Evolutionary conservation across 495 filamentous ascomycete species (phyloP).

Genomic region (Pseudevernia furfuracea): DNA sequence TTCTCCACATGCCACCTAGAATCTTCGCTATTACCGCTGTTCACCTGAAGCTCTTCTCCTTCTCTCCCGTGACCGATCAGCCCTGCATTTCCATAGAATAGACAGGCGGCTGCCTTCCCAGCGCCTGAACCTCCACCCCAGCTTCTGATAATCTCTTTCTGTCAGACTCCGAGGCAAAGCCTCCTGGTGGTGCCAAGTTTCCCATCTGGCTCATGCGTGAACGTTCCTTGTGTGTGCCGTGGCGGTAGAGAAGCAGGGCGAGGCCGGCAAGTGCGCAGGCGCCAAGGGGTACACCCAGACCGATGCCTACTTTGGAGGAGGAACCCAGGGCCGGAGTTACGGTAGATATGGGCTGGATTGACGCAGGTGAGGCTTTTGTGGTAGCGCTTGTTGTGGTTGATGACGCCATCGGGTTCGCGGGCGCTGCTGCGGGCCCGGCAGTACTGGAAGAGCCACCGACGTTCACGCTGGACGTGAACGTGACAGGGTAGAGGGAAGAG

Average conservation of each 20-base stretch:
- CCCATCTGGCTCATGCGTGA: background rate
- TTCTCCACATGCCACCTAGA: background rate
- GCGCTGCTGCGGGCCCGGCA: no score
- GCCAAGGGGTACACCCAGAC: background rate
- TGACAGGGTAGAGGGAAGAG: background rate
- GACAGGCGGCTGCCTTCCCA: background rate
- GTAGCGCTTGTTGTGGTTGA: background rate
- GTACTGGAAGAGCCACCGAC: no score
- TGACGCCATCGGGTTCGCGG: no score
- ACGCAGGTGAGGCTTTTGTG: background rate
- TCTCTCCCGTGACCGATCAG: background rate
- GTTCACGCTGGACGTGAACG: no score
- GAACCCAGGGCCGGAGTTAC: background rate
- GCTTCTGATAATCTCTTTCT: background rate
- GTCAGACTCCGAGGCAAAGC: background rate
- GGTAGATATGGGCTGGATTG: background rate
- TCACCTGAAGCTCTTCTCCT: background rate
- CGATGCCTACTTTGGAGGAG: background rate
- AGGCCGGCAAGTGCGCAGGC: background rate
- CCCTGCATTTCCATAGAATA: constrained; percentile 3
- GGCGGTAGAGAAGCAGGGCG: background rate
- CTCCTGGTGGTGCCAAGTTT: background rate
- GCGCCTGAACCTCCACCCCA: background rate
- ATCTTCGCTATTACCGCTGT: background rate
- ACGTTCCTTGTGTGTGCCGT: constrained; percentile 3